Evolutionary conservation across 2,329 filamentous ascomycete genomes (phyloP), one percentile per base, ranked within the genome.

Genomic region (Fusarium circinatum): DNA sequence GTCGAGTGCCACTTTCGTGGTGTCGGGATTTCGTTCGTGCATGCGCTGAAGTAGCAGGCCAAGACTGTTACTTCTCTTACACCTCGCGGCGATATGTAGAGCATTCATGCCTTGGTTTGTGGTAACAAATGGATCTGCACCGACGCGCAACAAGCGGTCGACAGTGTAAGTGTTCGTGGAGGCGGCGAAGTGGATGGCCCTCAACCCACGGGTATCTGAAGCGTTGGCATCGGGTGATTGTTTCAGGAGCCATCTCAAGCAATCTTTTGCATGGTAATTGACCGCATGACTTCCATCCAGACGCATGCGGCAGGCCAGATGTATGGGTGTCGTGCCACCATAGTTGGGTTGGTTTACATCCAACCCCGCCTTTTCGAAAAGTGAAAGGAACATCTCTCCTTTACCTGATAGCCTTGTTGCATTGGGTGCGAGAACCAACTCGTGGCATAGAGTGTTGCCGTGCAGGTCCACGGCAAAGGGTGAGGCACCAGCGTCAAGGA

Each of bases 41-140:
- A 76, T 75, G 13, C 44, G 24, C 34, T 67, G 32, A 22, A 76
- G 61, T 9, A 76, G 30, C n/a, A 60, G n/a, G 1, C 69, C 71
- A 4, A 76, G 18, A 4, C 24, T 61, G 26, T 75, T 74, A 20
- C 55, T 68, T 59, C 51, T 41, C 15, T 63, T 68, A 24, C 69
- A 76, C 22, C 71, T 66, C 15, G 74, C 44, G 15, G 74, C 66
- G 13, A 76, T 76, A n/a, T 76, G 71, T 4, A 76, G 41, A 18
- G 24, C 39, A 45, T 76, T 76, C 52, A 63, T 66, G 12, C 57
- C 65, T 34, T 76, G 61, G 8, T 47, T 36, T 9, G 71, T 75
- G 4, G 42, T 36, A 15, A 32, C 59, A 39, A 76, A 76, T 4
- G 71, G 68, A 42, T 76, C 66, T 26, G 68, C 74, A 1, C 71